phyloP scores from a whole-genome alignment of 768 basidiomycete species.

The Leccinellum albellum region DNA sequence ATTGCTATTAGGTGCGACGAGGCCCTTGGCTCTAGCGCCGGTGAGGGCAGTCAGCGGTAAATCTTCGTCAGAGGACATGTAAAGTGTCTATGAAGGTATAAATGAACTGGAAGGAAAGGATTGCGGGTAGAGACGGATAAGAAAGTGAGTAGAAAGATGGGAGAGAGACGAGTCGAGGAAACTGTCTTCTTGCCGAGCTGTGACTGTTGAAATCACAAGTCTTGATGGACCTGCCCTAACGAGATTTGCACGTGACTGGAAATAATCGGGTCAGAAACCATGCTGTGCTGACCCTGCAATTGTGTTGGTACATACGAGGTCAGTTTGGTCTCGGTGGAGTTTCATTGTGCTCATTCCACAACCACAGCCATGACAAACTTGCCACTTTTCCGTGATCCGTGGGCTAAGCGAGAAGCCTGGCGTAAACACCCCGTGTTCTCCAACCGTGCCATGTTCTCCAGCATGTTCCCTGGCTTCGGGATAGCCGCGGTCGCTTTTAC shows the following conservation, averaged over 20 bases:
- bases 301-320: slow-evolving; percentile 9
- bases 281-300: too few species aligned
- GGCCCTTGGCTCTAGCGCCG: slow-evolving; percentile 42
- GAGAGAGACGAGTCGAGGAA: slow-evolving; percentile 30
- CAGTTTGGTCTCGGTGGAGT: too few species aligned
- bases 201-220: slow-evolving; percentile 36
- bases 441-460: slow-evolving; percentile 82
- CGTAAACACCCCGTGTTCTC: slow-evolving; percentile 86
- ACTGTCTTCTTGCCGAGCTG: slow-evolving; percentile 17
- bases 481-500: slow-evolving; percentile 91
- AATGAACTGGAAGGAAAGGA: slow-evolving; percentile 17
- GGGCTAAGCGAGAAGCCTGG: slow-evolving; percentile 93
- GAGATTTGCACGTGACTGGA: slow-evolving; percentile 23
- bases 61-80: slow-evolving; percentile 60
- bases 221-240: slow-evolving; percentile 57
- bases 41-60: slow-evolving; percentile 40
- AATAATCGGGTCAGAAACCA: slow-evolving; percentile 4
- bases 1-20: slow-evolving; percentile 44
- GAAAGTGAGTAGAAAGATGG: slow-evolving; percentile 19
- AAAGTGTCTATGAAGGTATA: slow-evolving; percentile 27
- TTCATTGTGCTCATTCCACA: slow-evolving; percentile 15
- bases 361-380: slow-evolving; percentile 62
- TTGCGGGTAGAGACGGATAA: slow-evolving; percentile 19
- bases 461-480: slow-evolving; percentile 91
- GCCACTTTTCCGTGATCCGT: slow-evolving; percentile 87